A percentile compares a stretch with the other conserved stretches of the same genome.
Conservation (phyloP, 1,284 basidiomycete species). For the Fomitiporia mediterranea region DNA sequence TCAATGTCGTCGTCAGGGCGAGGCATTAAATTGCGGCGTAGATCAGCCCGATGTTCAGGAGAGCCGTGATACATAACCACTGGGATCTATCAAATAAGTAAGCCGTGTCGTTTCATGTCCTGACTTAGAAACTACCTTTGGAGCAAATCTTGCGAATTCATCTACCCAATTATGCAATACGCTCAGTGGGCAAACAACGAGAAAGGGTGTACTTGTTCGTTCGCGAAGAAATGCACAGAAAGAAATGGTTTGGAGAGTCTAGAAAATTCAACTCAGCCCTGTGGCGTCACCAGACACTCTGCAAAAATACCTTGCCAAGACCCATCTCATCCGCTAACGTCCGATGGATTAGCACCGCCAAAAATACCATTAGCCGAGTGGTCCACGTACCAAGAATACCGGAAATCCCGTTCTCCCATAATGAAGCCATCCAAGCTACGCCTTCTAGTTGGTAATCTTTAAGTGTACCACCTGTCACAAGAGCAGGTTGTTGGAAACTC, state of each 20-base stretch:
- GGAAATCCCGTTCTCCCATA: conserved; percentile 92
- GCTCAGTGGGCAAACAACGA: conserved; percentile 89
- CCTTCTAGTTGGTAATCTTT: conserved; percentile 94
- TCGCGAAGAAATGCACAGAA: conserved; percentile 88
- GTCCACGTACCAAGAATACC: conserved; percentile 77
- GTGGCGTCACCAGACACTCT: no score
- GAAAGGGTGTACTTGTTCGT: conserved; percentile 73
- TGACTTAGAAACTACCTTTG: conserved; percentile 44
- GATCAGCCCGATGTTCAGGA: conserved; percentile 68
- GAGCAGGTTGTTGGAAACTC: conserved; percentile 64
- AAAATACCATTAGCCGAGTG: background rate
- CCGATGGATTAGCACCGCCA: conserved; percentile 3
- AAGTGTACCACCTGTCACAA: conserved; percentile 81
- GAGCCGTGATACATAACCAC: conserved; percentile 89
- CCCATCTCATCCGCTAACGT: conserved; percentile 87
- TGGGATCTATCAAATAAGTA: conserved; percentile 54
- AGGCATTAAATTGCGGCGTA: conserved; percentile 58
- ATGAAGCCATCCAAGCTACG: conserved; percentile 91
- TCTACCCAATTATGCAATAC: conserved; percentile 90
- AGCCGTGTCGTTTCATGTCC: background rate
- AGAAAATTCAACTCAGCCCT: no score
- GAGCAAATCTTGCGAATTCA: conserved; percentile 85
- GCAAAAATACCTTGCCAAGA: conserved; percentile 64
- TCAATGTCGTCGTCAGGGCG: conserved; percentile 12
- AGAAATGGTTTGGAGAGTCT: conserved; percentile 92